These are phyloP conservation scores for Phaeomoniella chlamydospora DNA, from an alignment of 2,329 filamentous ascomycete species.

Conservation along the genomic window DNA sequence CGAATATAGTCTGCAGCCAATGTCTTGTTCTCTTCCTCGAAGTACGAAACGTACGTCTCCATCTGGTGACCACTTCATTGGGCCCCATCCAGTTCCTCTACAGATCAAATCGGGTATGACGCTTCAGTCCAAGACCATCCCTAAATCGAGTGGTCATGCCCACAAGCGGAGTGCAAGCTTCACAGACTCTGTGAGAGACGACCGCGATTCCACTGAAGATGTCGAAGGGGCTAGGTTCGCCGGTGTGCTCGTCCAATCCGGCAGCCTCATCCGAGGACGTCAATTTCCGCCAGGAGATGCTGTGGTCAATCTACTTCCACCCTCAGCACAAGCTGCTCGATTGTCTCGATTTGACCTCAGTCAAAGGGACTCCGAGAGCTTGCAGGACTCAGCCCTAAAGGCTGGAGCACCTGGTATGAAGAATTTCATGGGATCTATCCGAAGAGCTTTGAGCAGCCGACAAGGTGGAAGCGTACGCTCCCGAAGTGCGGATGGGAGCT, in stretches of 20 bases:
- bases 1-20: slow-evolving; percentile 38
- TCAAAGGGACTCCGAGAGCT: slow-evolving; percentile 19
- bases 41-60: slow-evolving; percentile 22
- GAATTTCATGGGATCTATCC: slow-evolving; percentile 73
- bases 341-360: neutral
- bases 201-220: neutral
- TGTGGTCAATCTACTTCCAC: slow-evolving; percentile 54
- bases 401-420: slow-evolving; percentile 60
- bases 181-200: slow-evolving; percentile 65
- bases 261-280: slow-evolving; percentile 77
- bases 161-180: slow-evolving; percentile 83
- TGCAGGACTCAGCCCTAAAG: slow-evolving; percentile 38
- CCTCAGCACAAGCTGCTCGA: slow-evolving; percentile 20
- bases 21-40: slow-evolving; percentile 45
- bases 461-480: slow-evolving; percentile 20
- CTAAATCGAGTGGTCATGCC: slow-evolving; percentile 35
- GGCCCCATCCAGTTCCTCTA: slow-evolving; percentile 25
- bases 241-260: too few relatives aligned
- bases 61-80: slow-evolving; percentile 17
- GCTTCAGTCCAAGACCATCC: slow-evolving; percentile 17
- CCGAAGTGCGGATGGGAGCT: slow-evolving; percentile 18
- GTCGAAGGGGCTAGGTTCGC: neutral
- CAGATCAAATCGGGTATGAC: slow-evolving; percentile 12
- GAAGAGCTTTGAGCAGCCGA: slow-evolving; percentile 59
- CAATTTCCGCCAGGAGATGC: slow-evolving; percentile 70